These are phyloP conservation scores for Pholiota adiposa DNA, from an alignment of 1,284 basidiomycete genomes.

Conservation along the genomic window DNA sequence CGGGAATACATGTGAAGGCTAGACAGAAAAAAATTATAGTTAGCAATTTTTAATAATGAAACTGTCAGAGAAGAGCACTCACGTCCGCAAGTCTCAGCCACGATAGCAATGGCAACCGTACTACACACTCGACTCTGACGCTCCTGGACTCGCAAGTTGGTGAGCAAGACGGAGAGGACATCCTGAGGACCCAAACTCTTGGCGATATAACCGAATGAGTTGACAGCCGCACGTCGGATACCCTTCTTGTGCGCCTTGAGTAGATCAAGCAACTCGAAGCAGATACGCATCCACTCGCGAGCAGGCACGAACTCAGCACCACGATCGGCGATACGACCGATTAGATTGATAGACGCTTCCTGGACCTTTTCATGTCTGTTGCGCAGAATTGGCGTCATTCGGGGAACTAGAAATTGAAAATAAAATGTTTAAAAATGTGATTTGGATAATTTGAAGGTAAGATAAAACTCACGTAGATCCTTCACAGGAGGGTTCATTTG, in stretches of 20 bases:
- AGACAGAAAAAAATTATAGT: constrained; percentile 27
- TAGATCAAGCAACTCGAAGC: constrained; percentile 96
- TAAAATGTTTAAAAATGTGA: constrained; percentile 8
- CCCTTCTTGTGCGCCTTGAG: constrained; percentile 99
- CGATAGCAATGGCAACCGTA: constrained; percentile 97
- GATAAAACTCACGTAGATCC: constrained; percentile 79
- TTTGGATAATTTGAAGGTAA: neutral
- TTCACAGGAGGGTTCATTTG: constrained; percentile 99
- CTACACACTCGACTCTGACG: constrained; percentile 98
- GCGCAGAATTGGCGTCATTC: constrained; percentile 98
- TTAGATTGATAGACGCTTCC: constrained; percentile 99
- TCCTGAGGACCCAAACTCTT: constrained; percentile 99
- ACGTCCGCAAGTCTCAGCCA: constrained; percentile 97
- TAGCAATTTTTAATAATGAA: constrained; percentile 9
- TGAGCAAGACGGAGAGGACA: constrained; percentile 94
- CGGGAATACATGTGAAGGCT: constrained; percentile 99
- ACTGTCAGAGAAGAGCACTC: constrained; percentile 55
- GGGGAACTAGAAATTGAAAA: constrained; percentile 70
- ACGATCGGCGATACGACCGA: constrained; percentile 99
- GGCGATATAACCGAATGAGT: constrained; percentile 99
- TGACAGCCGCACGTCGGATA: constrained; percentile 97
- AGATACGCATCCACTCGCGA: constrained; percentile 99
- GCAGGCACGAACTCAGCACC: constrained; percentile 98
- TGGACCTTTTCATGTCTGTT: constrained; percentile 99
- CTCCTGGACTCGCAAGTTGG: constrained; percentile 97